Conservation (phyloP, 2,329 filamentous ascomycete genomes). For the Ophiostoma ulmi region DNA sequence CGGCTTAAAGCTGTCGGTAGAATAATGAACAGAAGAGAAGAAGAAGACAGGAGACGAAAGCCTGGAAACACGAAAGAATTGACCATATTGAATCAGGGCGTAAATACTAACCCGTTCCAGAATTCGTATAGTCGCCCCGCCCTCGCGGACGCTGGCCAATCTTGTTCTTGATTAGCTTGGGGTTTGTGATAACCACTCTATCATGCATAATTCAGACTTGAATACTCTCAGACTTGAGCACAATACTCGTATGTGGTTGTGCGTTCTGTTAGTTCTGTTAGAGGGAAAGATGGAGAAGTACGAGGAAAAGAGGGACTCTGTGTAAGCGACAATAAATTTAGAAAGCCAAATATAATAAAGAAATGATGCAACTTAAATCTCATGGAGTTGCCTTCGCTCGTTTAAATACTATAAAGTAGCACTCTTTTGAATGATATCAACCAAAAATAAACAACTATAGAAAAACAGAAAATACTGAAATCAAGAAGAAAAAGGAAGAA, state of each 20-base stretch:
- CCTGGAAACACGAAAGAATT: neutral
- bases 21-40: neutral
- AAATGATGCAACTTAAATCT: too few species aligned
- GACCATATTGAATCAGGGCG: neutral
- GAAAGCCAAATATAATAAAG: neutral
- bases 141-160: neutral
- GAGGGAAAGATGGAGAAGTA: neutral
- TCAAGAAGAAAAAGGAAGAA: neutral
- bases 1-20: neutral
- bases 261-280: too few species aligned
- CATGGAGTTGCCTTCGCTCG: too few species aligned
- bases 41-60: neutral
- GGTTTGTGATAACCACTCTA: too few species aligned
- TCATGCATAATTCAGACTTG: too few species aligned
- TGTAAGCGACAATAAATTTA: too few species aligned
- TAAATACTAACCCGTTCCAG: neutral
- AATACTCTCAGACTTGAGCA: too few species aligned
- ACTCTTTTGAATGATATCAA: neutral
- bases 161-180: neutral
- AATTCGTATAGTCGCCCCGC: neutral
- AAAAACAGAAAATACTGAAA: neutral
- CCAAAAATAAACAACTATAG: neutral
- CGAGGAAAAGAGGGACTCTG: too few species aligned
- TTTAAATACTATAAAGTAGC: too few species aligned
- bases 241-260: too few species aligned